Conservation (phyloP, 2,329 filamentous ascomycete genomes). For the Fusarium cyanostomum region DNA sequence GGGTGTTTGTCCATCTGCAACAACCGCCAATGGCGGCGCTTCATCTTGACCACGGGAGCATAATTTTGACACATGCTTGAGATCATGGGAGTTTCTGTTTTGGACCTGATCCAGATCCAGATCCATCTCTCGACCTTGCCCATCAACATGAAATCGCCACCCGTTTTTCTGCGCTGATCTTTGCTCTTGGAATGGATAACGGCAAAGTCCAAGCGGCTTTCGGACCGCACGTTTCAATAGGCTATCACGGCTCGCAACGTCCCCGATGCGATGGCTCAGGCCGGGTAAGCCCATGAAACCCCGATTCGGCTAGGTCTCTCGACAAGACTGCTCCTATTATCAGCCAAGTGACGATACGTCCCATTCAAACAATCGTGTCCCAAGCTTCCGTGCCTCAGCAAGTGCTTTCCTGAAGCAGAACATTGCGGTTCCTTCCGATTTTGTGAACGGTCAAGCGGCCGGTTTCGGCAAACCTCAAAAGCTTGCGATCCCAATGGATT, state of each 20-base stretch:
- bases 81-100: conserved; percentile 29
- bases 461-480: conserved; percentile 2
- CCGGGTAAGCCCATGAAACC: too few relatives aligned
- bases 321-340: not conserved
- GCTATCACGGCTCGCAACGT: conserved; percentile 11
- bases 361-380: not conserved
- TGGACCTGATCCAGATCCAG: conserved; percentile 1
- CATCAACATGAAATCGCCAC: not conserved
- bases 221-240: conserved; percentile 31
- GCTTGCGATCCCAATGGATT: not conserved
- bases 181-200: not conserved
- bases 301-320: not conserved
- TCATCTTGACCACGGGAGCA: conserved; percentile 27
- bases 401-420: not conserved
- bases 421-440: not conserved
- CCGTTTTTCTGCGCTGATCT: too few relatives aligned
- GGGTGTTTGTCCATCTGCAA: not conserved
- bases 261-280: conserved; percentile 1
- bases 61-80: conserved; percentile 12
- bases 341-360: not conserved
- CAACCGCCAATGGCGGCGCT: conserved; percentile 21
- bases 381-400: not conserved
- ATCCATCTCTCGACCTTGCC: not conserved
- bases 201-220: not conserved
- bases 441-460: conserved; percentile 9